Base-by-base conservation (phyloP, 176 grass and related monocot species). In the Elymus sibiricus region DNA sequence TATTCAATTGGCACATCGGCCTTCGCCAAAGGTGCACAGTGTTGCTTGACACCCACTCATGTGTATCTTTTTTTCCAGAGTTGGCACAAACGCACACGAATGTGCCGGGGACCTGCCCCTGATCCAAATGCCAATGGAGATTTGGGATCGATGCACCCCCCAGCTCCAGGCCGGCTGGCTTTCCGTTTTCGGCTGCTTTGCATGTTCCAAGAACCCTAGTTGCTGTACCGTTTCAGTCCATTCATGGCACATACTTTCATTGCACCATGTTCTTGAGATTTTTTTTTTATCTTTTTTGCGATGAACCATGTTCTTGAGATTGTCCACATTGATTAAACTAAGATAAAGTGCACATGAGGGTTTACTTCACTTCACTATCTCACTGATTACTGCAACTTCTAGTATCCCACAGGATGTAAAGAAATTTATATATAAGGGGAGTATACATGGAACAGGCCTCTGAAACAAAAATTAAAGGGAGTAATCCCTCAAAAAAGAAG, bases 31-130 rank as follows among this genome's bases (percentile, higher is more conserved):
- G 90, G 92, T 88, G 84, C 27, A 68, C 26, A 59, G 70, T 61
- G 79, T 97, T 93, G 91, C 95, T 97, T 97, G 79, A 17, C 67
- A 51, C 63, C 43, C 88, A 97, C 95, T 97, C 88, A 43, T 87
- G 44, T 55, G 51, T 35, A 29, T 46, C 85, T 1, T 60, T 74
- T 86, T 61, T 62, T 19, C 86, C 39, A 53, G 21, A 85, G 79
- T 9, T 82, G 72, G 90, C 90, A 77, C 92, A 77, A 13, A 46
- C 71, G 68, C 73, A 87, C 84, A 97, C 72, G 71, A 72, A 76
- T 85, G 25, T 84, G 87, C 85, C 88, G 87, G 92, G 87, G 80
- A 84, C 77, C 62, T 87, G 82, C 83, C 84, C 26, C 84, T 76
- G 79, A 89, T 85, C 89, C 42, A 66, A 81, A 80, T 46, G 78